Base-by-base conservation (phyloP, 257 asterid species). In the Solanum pimpinellifolium region DNA sequence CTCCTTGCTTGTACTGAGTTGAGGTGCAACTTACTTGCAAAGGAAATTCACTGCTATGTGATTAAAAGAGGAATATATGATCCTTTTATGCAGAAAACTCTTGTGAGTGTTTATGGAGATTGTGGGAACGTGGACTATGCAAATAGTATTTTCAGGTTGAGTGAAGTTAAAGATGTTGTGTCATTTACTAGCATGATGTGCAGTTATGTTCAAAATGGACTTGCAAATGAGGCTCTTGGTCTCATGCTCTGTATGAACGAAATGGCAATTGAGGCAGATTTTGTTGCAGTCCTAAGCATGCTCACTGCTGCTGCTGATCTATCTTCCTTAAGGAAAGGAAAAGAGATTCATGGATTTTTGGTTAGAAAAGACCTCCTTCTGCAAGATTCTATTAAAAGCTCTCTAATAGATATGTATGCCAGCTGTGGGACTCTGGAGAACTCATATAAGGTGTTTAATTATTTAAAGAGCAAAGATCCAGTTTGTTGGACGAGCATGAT, bases 121-220 rank as follows among this genome's bases (percentile, higher is more conserved):
- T 93, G 95, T 86, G 95, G 93, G 59, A 91, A 89, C 85, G 86
- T 93, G 72, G 91, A 90, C 84, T 92, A 92, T 84, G 94, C 98
- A 29, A 80, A 84, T 86, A 86, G 77, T 20, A 52, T 89, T 49
- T 94, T 95, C 86, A 87, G 74, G 86, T 87, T 35, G 29, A 92
- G 93, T 29, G 91, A 88, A 86, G 86, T 66, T 23, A 93, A 94
- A 86, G 92, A 92, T 88, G 92, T 93, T 13, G 92, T 97, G 31
- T 92, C 98, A 59, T 95, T 95, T 93, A 94, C 99, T 16, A 92
- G 94, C 94, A 93, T 97, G 93, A 92, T 97, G 59, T 90, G 92
- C 89, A 92, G 98, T 75, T 95, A 90, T 86, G 90, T 92, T 82
- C 89, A 87, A 41, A 94, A 94, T 84, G 97, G 97, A 39, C 92